Evolutionary conservation across 306 rosid genomes (phyloP).

Genomic region (Dalbergia cultrata): DNA sequence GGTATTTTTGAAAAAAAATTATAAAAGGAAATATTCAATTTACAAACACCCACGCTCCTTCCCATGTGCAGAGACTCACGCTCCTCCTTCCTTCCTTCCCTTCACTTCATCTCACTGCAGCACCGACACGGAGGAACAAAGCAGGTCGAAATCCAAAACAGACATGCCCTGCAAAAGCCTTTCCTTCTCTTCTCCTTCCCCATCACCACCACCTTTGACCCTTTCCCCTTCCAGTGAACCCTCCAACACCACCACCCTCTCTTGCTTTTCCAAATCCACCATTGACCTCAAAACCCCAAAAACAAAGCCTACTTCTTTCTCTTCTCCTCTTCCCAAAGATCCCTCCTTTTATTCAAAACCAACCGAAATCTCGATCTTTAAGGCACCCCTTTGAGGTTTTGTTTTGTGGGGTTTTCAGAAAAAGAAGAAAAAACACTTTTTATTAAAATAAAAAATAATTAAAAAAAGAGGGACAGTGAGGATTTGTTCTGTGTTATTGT

Average conservation of each 20-base stretch:
- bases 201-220: neutral
- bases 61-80: too few relatives aligned
- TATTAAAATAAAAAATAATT: neutral
- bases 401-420: slow-evolving; percentile 47
- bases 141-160: slow-evolving; percentile 86
- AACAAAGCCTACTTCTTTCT: slow-evolving; percentile 38
- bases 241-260: slow-evolving; percentile 50
- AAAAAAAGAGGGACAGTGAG: too few relatives aligned
- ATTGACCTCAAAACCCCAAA: slow-evolving; percentile 51
- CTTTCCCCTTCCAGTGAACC: slow-evolving; percentile 37
- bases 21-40: too few relatives aligned
- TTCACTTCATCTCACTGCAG: too few relatives aligned
- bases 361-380: slow-evolving; percentile 6
- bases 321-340: slow-evolving; percentile 17
- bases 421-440: slow-evolving; percentile 4
- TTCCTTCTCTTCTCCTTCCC: slow-evolving; percentile 58
- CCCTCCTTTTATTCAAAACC: slow-evolving; percentile 25
- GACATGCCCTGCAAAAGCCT: slow-evolving; percentile 68
- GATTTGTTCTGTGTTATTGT: slow-evolving; percentile 7
- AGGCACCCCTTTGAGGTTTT: slow-evolving; percentile 33
- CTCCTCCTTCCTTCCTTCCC: too few relatives aligned
- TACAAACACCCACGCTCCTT: too few relatives aligned
- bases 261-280: slow-evolving; percentile 89
- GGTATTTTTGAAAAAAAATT: too few relatives aligned
- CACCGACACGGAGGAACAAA: slow-evolving; percentile 94